phyloP scores from a whole-genome alignment of 371 early-diverging fungal species.

The Zopfochytrium polystomum region DNA sequence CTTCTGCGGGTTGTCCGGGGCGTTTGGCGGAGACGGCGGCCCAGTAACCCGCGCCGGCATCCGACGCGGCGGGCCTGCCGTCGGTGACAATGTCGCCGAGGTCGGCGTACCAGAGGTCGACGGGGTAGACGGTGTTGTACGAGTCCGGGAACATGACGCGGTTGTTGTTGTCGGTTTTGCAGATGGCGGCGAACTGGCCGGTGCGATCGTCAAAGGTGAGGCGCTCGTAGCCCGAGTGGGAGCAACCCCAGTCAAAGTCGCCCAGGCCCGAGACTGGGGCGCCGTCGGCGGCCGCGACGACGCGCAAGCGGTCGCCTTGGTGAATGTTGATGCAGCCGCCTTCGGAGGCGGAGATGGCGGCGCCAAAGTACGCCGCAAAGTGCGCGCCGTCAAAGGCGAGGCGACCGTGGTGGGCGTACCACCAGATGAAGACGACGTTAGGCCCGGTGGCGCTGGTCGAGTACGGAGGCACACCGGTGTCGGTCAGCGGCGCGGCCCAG shows the following conservation, averaged over 20 bases:
- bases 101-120: conserved; percentile 9
- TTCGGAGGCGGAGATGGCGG: conserved; percentile 1
- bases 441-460: conserved; percentile 1
- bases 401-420: conserved; percentile 5
- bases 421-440: background rate
- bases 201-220: background rate
- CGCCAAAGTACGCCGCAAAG: conserved; percentile 1
- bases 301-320: conserved; percentile 5
- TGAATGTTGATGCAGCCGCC: conserved; percentile 9
- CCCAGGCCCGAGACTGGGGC: background rate
- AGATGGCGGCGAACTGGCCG: background rate
- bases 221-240: conserved; percentile 8
- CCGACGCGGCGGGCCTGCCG: no score
- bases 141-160: conserved; percentile 6
- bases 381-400: conserved; percentile 3
- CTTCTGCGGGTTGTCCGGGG: conserved; percentile 4
- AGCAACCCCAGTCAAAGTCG: conserved; percentile 5
- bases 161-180: conserved; percentile 9
- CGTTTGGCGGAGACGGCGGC: background rate
- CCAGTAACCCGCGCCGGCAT: conserved; percentile 2
- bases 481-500: conserved; percentile 2
- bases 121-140: conserved; percentile 1
- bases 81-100: conserved; percentile 1
- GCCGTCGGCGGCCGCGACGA: background rate
- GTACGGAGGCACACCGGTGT: background rate